Percentiles rank a stretch among this genome's conserved stretches.
These are phyloP conservation scores for Funneliformis mosseae DNA, from an alignment of 192 early-diverging fungal genomes.

Conservation along the genomic window DNA sequence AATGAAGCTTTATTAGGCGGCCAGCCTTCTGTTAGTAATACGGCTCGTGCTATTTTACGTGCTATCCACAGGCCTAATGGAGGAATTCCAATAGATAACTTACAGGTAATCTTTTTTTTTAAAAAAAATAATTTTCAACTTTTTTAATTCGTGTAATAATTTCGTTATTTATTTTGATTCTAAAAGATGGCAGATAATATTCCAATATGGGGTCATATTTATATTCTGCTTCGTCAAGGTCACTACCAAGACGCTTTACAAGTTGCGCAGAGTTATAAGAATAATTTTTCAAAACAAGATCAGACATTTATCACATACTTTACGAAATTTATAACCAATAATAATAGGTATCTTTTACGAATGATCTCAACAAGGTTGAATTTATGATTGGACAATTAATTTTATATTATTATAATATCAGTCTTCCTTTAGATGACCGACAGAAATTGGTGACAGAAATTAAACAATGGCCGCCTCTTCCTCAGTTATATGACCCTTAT, in stretches of 20 bases:
- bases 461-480: conserved; percentile 50
- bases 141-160: not conserved
- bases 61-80: conserved; percentile 66
- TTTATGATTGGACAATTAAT: not conserved
- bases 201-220: conserved; percentile 90
- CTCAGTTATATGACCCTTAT: conserved; percentile 78
- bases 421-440: conserved; percentile 51
- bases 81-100: conserved; percentile 41
- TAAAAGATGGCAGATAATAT: conserved; percentile 46
- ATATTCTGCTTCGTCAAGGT: conserved; percentile 78
- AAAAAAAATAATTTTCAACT: not conserved
- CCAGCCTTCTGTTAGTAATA: conserved; percentile 70
- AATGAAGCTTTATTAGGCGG: conserved; percentile 78
- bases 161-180: not conserved
- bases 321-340: conserved; percentile 59
- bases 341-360: conserved; percentile 35
- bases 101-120: conserved; percentile 41
- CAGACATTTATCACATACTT: conserved; percentile 74
- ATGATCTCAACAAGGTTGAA: not conserved
- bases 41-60: conserved; percentile 72
- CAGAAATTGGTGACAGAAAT: conserved; percentile 63
- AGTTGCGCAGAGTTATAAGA: conserved; percentile 63
- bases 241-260: conserved; percentile 65
- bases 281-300: conserved; percentile 60
- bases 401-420: conserved; percentile 12